Evolutionary conservation across 192 early-diverging fungal genomes (phyloP).

Genomic region (Diversispora eburnea): DNA sequence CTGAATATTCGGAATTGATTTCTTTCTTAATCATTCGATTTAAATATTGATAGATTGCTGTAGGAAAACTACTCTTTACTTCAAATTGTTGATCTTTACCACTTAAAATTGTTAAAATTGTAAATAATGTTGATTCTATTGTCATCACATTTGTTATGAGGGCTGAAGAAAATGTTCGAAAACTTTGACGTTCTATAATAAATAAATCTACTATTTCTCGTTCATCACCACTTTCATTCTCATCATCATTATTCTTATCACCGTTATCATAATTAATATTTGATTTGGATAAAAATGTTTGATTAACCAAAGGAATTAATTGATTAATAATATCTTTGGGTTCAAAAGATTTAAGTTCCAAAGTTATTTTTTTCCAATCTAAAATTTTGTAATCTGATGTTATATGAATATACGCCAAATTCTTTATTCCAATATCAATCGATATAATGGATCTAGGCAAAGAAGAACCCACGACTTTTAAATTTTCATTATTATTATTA

Average conservation of each 20-base stretch:
- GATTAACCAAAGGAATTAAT: neutral
- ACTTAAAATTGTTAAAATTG: neutral
- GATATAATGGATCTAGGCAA: neutral
- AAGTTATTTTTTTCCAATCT: neutral
- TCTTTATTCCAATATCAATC: conserved; percentile 2
- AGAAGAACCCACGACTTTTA: neutral
- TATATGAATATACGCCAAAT: conserved; percentile 10
- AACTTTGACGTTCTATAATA: neutral
- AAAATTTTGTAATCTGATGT: neutral
- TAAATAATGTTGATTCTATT: neutral
- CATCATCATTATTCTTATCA: too few relatives aligned
- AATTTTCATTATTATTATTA: neutral
- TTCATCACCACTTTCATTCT: neutral
- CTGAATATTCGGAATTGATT: neutral
- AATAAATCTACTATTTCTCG: neutral
- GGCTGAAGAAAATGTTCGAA: neutral
- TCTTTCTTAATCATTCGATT: neutral
- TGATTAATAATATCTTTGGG: neutral
- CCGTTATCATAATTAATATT: too few relatives aligned
- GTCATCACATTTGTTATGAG: neutral
- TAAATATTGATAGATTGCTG: neutral
- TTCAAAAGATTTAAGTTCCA: neutral
- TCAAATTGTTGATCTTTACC: neutral
- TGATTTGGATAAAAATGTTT: neutral
- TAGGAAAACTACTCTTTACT: neutral